Evolutionary conservation across 2,329 filamentous ascomycete species (phyloP), one percentile per base, ranked within the genome.

Genomic region (Verticillium albo-atrum): DNA sequence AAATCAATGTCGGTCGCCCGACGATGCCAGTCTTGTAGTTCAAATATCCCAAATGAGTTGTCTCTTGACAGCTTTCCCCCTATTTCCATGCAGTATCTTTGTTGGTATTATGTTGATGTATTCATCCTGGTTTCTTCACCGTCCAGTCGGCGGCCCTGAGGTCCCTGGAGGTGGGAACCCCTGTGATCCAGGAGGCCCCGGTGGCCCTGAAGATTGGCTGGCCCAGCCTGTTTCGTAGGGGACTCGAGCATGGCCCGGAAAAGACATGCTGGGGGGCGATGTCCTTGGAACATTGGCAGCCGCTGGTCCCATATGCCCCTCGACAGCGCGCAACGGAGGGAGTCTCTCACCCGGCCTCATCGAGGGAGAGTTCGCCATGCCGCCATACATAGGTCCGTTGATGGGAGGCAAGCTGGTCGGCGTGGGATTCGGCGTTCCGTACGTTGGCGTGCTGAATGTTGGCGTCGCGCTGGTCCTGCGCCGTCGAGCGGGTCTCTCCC

Each of bases 381-480:
- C 64, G 7, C 72, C 69, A 58, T 79, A 81, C 4, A 65, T 65
- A 5, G 73, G 68, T 12, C 73, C 68, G 14, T 76, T 68, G 56
- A 81, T 76, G 2, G 79, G 74, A 25, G 78, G 76, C 35, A 82
- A 67, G 5, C 72, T 70, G 3, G 70, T 68, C 0, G 74, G 67
- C n/a, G 74, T 70, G 34, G 70, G 69, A 26, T 65, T 61, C 0
- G 71, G 66, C 20, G 76, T 69, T 50, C 70, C 73, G 57, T 80
- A 82, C 2, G 75, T 68, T 10, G 72, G 68, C 34, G 73, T 71
- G 4, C 72, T 67, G 34, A 74, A 77, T 5, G 81, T 77, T 4
- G 79, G 71, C 6, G 77, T 75, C 9, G 79, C 74, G 27, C 83
- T 80, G 6, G 78, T 80, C 63, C 79, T 73, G 14, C 80, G 74